Percentiles rank a stretch among this genome's conserved stretches.
Conservation (phyloP, 2,329 filamentous ascomycete species). For the Stenocarpella maydis region DNA sequence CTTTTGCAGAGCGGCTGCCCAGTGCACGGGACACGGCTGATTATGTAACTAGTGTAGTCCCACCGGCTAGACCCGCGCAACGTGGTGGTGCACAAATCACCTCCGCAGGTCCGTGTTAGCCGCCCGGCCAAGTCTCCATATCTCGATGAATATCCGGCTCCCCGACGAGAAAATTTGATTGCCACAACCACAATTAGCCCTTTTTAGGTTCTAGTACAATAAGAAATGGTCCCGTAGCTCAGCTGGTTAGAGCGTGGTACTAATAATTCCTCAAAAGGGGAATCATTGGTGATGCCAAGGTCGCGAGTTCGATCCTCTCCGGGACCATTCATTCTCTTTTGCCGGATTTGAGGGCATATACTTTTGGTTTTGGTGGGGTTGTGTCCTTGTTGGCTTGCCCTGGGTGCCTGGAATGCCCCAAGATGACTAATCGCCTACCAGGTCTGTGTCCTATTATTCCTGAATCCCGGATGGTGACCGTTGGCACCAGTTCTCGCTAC, state of each 20-base stretch:
- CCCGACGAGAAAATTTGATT: background rate
- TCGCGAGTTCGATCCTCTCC: slow-evolving; percentile 34
- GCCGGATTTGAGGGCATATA: background rate
- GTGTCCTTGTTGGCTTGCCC: background rate
- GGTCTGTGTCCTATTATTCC: background rate
- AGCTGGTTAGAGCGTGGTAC: slow-evolving; percentile 35
- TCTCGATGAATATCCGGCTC: background rate
- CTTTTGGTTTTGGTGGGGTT: background rate
- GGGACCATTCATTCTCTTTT: slow-evolving; percentile 24
- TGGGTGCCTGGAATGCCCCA: background rate
- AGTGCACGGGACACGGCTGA: background rate
- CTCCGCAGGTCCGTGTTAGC: background rate
- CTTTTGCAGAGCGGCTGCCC: too few relatives aligned
- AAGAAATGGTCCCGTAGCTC: slow-evolving; percentile 33
- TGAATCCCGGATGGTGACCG: too few relatives aligned
- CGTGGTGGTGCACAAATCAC: background rate
- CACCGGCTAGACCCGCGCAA: background rate
- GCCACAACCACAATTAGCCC: accelerated
- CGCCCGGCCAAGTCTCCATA: background rate
- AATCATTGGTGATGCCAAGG: slow-evolving; percentile 31
- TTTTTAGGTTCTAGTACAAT: background rate
- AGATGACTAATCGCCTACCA: background rate
- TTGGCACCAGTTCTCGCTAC: too few relatives aligned
- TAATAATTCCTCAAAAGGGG: slow-evolving; percentile 22
- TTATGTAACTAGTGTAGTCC: background rate